Evolutionary conservation across 352 stramenopile genomes (phyloP), one percentile per base, ranked within the genome.

Genomic region (Globisporangium ultimum): DNA sequence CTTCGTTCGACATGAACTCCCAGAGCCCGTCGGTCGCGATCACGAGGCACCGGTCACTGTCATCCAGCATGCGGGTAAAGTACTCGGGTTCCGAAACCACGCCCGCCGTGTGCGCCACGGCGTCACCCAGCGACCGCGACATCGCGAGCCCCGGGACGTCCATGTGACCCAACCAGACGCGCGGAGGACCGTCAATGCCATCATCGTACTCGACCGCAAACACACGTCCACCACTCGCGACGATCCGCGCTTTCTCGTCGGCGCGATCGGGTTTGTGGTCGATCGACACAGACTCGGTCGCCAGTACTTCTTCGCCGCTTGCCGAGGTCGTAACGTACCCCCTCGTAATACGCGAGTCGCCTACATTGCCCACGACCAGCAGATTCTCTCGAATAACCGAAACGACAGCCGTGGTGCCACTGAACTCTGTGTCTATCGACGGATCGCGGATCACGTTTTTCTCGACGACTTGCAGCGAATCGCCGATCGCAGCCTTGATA

Each of bases 171-270:
- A 99, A 74, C 97, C 97, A 99, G n/a, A 99, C 97, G 63, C 97
- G 93, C 41, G 96, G 91, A 42, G 97, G 97, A 6, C 97, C 97
- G 72, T 99, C 96, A 63, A 99, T 97, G 53, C 97, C 97, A 70
- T 99, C 97, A 60, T 99, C 96, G 67, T 99, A 99, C 75, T 99
- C 91, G 22, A 99, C 95, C 1, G 94, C 93, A 78, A 99, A 99
- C 24, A 99, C 97, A 40, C 97, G 90, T 6, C 97, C 97, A 15
- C 97, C 97, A 53, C 88, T 92, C 0, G 86, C 82, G 57, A 98
- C 41, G 66, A 99, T 98, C 24, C 95, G 89, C 36, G 94, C 88
- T 70, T 98, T 98, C 71, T 99, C 96, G 52, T 88, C 83, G 14
- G 96, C 89, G 53, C 85, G 79, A 63, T 99, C 96, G 0, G 97